A percentile compares a stretch with the other conserved stretches of the same genome.
phyloP scores from a whole-genome alignment of 2,329 filamentous ascomycete genomes.

The Arthrobotrys iridis region DNA sequence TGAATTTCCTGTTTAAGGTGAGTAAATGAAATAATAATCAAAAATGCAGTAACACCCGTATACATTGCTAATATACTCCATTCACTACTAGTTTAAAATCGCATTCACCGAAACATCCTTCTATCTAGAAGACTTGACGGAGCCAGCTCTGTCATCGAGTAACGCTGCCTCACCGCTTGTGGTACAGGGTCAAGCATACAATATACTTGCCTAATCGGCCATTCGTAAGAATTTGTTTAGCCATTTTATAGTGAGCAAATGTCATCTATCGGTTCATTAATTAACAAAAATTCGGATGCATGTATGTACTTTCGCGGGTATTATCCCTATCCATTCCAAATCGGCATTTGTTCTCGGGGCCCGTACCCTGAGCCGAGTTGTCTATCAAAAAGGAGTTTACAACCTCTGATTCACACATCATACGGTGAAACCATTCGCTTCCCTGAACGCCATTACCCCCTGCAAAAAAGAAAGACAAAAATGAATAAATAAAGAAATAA shows the following conservation, averaged over 20 bases:
- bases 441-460: constrained; percentile 41
- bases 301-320: not conserved
- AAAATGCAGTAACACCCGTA: too few species aligned
- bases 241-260: not conserved
- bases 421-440: constrained; percentile 20
- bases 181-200: constrained; percentile 40
- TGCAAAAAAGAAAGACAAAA: too few species aligned
- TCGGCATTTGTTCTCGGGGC: constrained; percentile 12
- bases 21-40: constrained; percentile 59
- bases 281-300: not conserved
- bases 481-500: not conserved
- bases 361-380: not conserved
- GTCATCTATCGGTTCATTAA: not conserved
- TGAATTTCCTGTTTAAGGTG: constrained; percentile 92
- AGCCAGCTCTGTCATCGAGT: constrained; percentile 5
- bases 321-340: not conserved
- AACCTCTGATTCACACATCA: constrained; percentile 28
- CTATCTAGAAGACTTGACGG: constrained; percentile 32
- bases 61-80: not conserved
- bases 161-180: constrained; percentile 8
- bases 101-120: constrained; percentile 43
- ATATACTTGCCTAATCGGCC: constrained; percentile 30
- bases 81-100: constrained; percentile 31
- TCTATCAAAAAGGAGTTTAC: not conserved
- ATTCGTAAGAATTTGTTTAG: not conserved